Evolutionary conservation across 495 filamentous ascomycete genomes (phyloP).

Genomic region (Hyphodiscus hymeniophilus): DNA sequence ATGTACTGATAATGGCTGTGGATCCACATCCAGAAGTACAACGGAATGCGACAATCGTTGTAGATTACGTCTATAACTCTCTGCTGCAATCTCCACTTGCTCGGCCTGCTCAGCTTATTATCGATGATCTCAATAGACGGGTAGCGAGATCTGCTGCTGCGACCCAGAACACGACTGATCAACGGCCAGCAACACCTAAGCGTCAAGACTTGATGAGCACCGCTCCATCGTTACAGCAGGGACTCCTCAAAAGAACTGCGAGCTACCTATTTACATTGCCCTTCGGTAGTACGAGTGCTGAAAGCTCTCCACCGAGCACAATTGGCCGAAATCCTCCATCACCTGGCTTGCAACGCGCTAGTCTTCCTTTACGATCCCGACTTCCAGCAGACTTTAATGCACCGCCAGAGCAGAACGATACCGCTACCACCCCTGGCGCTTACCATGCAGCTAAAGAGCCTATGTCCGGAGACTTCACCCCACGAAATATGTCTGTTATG

Average conservation of each 20-base stretch:
- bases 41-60: slow-evolving; percentile 66
- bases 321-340: slow-evolving; percentile 23
- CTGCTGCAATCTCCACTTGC: slow-evolving; percentile 72
- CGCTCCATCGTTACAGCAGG: slow-evolving; percentile 35
- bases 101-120: slow-evolving; percentile 55
- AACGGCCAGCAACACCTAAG: slow-evolving; percentile 33
- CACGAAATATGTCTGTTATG: slow-evolving; percentile 43
- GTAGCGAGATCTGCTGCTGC: slow-evolving; percentile 39
- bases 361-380: slow-evolving; percentile 40
- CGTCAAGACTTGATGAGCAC: slow-evolving; percentile 29
- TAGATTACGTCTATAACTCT: slow-evolving; percentile 74
- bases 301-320: slow-evolving; percentile 25
- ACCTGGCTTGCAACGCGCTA: slow-evolving; percentile 19
- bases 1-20: slow-evolving; percentile 79
- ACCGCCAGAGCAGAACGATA: slow-evolving; percentile 74
- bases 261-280: slow-evolving; percentile 45
- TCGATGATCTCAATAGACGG: slow-evolving; percentile 67
- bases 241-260: slow-evolving; percentile 43
- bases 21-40: slow-evolving; percentile 94
- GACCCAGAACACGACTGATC: slow-evolving; percentile 30
- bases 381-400: slow-evolving; percentile 57
- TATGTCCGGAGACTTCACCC: slow-evolving; percentile 60
- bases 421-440: slow-evolving; percentile 52
- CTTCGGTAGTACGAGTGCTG: slow-evolving; percentile 39
- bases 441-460: slow-evolving; percentile 74